Percentiles rank a stretch among this genome's conserved stretches.
phyloP scores from a whole-genome alignment of 345 rosid genomes.

The Populus alba region DNA sequence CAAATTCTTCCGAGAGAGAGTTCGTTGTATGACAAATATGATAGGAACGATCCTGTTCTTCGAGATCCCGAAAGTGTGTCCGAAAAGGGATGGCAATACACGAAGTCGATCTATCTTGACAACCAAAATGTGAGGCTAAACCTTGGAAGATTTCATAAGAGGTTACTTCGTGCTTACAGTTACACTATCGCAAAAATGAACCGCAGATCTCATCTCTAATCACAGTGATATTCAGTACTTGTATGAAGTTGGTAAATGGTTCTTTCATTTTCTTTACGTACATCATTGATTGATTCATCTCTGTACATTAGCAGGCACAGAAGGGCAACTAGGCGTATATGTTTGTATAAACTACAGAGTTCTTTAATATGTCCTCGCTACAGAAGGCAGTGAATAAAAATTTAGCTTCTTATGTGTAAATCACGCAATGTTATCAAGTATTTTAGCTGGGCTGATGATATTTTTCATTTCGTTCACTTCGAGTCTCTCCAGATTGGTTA shows the following conservation, averaged over 20 bases:
- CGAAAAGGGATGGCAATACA: constrained; percentile 73
- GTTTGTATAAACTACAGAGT: background rate
- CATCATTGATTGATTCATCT: background rate
- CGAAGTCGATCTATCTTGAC: constrained; percentile 67
- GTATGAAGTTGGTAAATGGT: background rate
- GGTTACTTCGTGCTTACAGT: constrained; percentile 48
- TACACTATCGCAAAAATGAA: constrained; percentile 30
- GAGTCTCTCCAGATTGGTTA: background rate
- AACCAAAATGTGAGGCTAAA: constrained; percentile 62
- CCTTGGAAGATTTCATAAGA: constrained; percentile 53
- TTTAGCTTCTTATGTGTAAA: constrained; percentile 1
- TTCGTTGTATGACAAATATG: constrained; percentile 57
- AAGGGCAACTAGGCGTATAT: background rate
- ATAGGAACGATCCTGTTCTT: constrained; percentile 58
- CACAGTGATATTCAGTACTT: background rate
- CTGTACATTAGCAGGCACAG: background rate
- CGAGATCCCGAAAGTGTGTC: constrained; percentile 55
- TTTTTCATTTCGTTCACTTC: background rate
- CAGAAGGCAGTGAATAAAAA: background rate
- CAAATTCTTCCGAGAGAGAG: constrained; percentile 59
- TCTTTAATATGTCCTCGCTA: constrained; percentile 2
- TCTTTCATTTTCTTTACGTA: background rate
- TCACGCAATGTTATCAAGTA: background rate
- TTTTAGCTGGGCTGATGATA: background rate
- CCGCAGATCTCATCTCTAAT: background rate